Evolutionary conservation across 2,329 filamentous ascomycete species (phyloP).

Genomic region (Xylariaceae sp.): DNA sequence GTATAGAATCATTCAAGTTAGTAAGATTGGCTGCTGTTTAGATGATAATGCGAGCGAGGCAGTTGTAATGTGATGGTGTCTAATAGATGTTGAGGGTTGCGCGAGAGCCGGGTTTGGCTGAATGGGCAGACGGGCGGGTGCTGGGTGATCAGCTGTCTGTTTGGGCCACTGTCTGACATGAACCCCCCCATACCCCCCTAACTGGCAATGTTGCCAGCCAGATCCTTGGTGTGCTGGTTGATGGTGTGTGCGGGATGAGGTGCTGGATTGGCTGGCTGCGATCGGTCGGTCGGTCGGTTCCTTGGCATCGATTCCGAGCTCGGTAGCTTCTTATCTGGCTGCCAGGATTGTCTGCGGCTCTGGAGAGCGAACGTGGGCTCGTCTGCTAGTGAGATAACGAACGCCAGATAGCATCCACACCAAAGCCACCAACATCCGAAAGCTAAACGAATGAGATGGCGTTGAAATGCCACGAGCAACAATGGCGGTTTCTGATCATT

Average conservation of each 20-base stretch:
- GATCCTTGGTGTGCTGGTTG: too few relatives aligned
- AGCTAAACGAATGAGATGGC: constrained; percentile 34
- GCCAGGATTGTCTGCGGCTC: too few relatives aligned
- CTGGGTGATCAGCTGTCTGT: too few relatives aligned
- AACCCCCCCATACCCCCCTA: too few relatives aligned
- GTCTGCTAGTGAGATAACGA: too few relatives aligned
- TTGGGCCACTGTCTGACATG: too few relatives aligned
- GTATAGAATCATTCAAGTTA: constrained; percentile 1
- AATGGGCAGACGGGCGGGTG: neutral
- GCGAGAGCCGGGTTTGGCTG: constrained; percentile 4
- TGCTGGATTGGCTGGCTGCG: too few relatives aligned
- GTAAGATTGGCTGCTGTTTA: constrained; percentile 1
- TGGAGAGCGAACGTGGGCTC: too few relatives aligned
- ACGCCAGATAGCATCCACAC: constrained; percentile 5
- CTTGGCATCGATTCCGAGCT: neutral
- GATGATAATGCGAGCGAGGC: too few relatives aligned
- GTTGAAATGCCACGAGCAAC: constrained; percentile 33
- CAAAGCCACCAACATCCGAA: constrained; percentile 1
- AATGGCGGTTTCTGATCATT: constrained; percentile 1
- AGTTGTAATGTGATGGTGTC: too few relatives aligned
- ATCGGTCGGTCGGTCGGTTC: neutral
- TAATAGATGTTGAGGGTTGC: neutral
- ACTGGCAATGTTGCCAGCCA: too few relatives aligned
- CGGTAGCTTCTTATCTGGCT: too few relatives aligned
- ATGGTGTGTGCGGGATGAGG: neutral